A percentile compares a stretch with the other conserved stretches of the same genome.
phyloP scores from a whole-genome alignment of 139 green algal species.

The Chlorella sp. region DNA sequence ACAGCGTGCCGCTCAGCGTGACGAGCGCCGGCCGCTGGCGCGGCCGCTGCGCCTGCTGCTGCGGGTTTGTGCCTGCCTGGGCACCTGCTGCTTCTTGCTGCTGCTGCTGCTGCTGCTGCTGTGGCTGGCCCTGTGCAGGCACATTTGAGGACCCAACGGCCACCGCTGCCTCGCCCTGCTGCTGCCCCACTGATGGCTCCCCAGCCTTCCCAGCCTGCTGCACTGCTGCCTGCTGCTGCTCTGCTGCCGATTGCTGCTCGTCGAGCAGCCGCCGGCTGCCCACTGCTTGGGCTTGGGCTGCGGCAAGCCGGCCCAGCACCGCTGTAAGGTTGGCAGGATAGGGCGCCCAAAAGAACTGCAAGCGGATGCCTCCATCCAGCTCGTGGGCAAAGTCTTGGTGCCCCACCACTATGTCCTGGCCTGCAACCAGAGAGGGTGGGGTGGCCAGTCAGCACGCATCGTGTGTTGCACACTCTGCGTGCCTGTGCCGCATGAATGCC shows the following conservation, averaged over 20 bases:
- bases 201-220: no score
- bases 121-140: background rate
- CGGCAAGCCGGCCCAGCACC: background rate
- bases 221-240: background rate
- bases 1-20: slow-evolving; percentile 11
- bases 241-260: no score
- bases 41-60: background rate
- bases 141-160: background rate
- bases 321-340: slow-evolving; percentile 32
- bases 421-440: background rate
- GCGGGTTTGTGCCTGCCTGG: background rate
- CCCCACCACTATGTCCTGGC: slow-evolving; percentile 7
- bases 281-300: no score
- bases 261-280: no score
- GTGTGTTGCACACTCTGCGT: no score
- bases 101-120: slow-evolving; percentile 5
- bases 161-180: background rate
- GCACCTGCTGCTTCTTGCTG: background rate
- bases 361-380: slow-evolving; percentile 3
- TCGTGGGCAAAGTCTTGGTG: slow-evolving; percentile 20
- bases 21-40: background rate
- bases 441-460: no score
- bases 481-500: no score
- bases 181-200: background rate
- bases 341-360: slow-evolving; percentile 22